Base-by-base conservation (phyloP, 768 basidiomycete genomes). In the Phaeotremella skinneri region DNA sequence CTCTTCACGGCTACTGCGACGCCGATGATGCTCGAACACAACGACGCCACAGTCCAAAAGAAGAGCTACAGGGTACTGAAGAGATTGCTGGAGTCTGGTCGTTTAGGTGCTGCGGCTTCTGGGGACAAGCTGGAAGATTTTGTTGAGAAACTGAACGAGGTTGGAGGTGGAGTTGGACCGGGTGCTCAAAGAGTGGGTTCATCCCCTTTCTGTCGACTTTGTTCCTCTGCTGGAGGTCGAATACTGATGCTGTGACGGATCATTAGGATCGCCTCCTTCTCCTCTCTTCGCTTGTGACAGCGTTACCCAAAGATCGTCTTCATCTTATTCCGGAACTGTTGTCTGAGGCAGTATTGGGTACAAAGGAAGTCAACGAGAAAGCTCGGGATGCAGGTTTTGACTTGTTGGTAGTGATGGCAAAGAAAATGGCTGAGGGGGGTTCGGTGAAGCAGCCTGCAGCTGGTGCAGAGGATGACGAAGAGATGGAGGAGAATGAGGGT, bases 351-450 rank as follows among this genome's bases (percentile, higher is more conserved):
- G 89, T 98, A 7, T 79, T 99, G 26, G 91, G 90, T 1, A 97
- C 93, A 13, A 99, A 99, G 75, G 94, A 99, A 73, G 90, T 92
- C 2, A 94, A 94, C 31, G 91, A 92, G 74, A 91, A 90, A 70
- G 87, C 92, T 0, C 83, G 96, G 49, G 82, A 82, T 51, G 90
- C 87, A 3, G 92, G 93, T 1, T 99, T 94, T 73, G 90, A 93
- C 13, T 78, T 96, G 45, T 82, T 98, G 50, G 83, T 98, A 11
- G 83, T 84, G 5, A 94, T 99, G 91, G 96, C 90, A 2, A 81
- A 81, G 67, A 96, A 92, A 79, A 96, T 98, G 91, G 82, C 81
- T 30, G 78, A 81, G 56, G 96, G 94, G 14, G 96, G 94, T 32
- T 78, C 86, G 7, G 89, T 97, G 30, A 86, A 85, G 73, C 81